Base-by-base conservation (phyloP, 164 flowering plant species). In the Stephania japonica region DNA sequence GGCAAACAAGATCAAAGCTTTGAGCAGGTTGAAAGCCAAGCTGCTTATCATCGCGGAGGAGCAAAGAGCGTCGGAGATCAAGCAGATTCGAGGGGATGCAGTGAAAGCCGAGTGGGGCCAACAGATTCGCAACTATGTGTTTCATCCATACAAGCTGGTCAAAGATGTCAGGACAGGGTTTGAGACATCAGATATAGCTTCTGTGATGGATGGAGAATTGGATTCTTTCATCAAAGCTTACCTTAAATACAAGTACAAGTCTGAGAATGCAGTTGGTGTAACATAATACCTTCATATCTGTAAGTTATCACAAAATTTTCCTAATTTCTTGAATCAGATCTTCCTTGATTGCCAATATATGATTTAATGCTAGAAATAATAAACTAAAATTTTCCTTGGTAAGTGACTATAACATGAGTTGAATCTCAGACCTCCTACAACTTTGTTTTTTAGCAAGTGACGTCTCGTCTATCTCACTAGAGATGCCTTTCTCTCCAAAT, bases 41-140 rank as follows among this genome's bases (percentile, higher is more conserved):
- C 83, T 93, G 65, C 77, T 96, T 70, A 93, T 96, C 25, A 89
- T 96, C n/a, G 95, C 99, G 0, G 87, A 77, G 80, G 99, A 96
- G 80, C 99, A 96, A 80, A 81, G 99, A 21, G 99, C 99, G 19
- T 82, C 95, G 1, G 99, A 96, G 78, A 89, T 96, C 78, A 96
- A 90, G 85, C 91, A 93, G 69, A 93, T 96, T 72, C 84, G 88
- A 64, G 98, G 99, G 70, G 97, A 93, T 80, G 86, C 83, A 23
- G 99, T 93, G 68, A 96, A 93, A 79, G 99, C 99, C 0, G 99
- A 93, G 61, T 96, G 97, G 97, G 99, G 99, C 1, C 98, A 93
- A 78, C 99, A 96, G 81, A 96, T 96, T 67, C 76, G 99, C 21
- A 93, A 93, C 77, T 96, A 96, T 62, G 97, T 96, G 10, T 96